Percentiles rank a stretch among this genome's conserved stretches.
phyloP scores from a whole-genome alignment of 192 early-diverging fungal genomes.

The Gonapodya prolifera region DNA sequence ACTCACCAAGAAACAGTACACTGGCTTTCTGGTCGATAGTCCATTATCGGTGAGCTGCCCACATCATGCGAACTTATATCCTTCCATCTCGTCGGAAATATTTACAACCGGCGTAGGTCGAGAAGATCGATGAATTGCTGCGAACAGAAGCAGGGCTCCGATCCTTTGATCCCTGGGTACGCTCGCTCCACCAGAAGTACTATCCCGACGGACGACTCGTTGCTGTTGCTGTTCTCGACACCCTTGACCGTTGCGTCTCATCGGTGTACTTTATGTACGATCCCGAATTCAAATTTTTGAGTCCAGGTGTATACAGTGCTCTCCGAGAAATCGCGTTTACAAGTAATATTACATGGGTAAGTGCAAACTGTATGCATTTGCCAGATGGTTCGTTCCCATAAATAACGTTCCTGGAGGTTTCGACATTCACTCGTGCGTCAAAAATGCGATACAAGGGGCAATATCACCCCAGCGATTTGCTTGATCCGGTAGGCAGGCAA shows the following conservation, averaged over 20 bases:
- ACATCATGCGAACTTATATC: no score
- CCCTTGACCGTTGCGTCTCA: constrained; percentile 75
- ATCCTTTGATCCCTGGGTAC: constrained; percentile 29
- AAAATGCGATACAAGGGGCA: constrained; percentile 95
- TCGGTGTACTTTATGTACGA: constrained; percentile 95
- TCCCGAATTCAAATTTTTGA: constrained; percentile 59
- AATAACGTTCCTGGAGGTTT: no score
- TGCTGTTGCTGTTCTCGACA: constrained; percentile 87
- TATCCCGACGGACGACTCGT: constrained; percentile 65
- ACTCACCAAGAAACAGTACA: constrained; percentile 33
- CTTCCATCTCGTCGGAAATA: background rate
- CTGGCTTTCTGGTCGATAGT: constrained; percentile 59
- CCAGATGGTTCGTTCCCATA: constrained; percentile 13
- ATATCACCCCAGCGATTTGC: constrained; percentile 68
- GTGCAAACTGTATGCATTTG: constrained; percentile 4
- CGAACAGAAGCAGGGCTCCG: background rate
- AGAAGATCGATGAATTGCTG: constrained; percentile 13
- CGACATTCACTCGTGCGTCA: constrained; percentile 75
- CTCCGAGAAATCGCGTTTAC: constrained; percentile 67
- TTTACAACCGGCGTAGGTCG: background rate
- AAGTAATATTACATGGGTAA: constrained; percentile 87
- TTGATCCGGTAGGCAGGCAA: constrained; percentile 64
- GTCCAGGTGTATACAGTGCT: constrained; percentile 73
- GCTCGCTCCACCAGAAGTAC: constrained; percentile 88
- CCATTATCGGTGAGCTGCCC: constrained; percentile 60